Percentiles rank a stretch among this genome's conserved stretches.
Conservation (phyloP, 2,329 filamentous ascomycete genomes). For the Penicillium corylophilum region DNA sequence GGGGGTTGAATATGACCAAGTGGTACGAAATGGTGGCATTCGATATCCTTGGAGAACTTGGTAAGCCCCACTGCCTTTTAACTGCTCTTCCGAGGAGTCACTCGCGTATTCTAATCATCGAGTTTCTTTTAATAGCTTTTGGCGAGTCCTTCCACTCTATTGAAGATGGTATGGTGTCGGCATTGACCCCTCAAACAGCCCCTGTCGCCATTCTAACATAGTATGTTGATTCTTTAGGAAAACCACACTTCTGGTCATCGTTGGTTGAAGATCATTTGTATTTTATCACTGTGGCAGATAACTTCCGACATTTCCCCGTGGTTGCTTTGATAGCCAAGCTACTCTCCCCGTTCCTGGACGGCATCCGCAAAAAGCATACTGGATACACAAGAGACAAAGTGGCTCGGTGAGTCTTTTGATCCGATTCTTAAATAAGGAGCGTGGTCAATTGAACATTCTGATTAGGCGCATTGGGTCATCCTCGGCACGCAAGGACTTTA, state of each 20-base stretch:
- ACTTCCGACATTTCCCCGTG: constrained; percentile 3
- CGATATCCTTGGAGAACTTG: constrained; percentile 54
- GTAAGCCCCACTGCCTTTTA: too few relatives aligned
- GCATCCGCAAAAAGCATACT: not conserved
- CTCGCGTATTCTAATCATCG: too few relatives aligned
- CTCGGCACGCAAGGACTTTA: not conserved
- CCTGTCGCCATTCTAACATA: too few relatives aligned
- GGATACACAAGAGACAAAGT: too few relatives aligned
- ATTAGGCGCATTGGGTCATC: too few relatives aligned
- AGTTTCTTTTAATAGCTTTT: constrained; percentile 55
- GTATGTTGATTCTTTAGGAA: too few relatives aligned
- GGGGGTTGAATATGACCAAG: constrained; percentile 37
- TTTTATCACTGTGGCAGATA: constrained; percentile 11
- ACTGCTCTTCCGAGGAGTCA: too few relatives aligned
- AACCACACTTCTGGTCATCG: constrained; percentile 37
- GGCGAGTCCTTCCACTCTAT: constrained; percentile 51
- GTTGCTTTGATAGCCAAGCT: not conserved
- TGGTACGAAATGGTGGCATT: constrained; percentile 47
- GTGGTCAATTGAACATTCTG: too few relatives aligned
- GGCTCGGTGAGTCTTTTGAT: too few relatives aligned
- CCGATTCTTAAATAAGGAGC: too few relatives aligned
- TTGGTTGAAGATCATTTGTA: constrained; percentile 30
- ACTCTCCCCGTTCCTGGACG: not conserved
- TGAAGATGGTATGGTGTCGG: constrained; percentile 30
- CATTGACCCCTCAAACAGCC: too few relatives aligned